Conservation (phyloP, 139 green algal species). For the Nannochloris sp. region DNA sequence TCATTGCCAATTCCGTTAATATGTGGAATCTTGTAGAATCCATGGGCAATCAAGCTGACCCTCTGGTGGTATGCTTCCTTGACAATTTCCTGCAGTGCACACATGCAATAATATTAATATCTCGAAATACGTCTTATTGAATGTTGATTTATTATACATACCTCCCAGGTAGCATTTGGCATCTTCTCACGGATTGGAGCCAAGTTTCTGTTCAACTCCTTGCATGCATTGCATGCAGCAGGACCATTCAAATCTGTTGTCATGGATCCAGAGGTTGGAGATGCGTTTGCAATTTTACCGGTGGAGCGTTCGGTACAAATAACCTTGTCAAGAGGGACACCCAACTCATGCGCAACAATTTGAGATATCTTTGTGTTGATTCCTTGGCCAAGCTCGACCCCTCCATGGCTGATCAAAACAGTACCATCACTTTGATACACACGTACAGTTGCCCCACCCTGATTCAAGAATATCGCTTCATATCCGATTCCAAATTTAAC, state of each 20-base stretch:
- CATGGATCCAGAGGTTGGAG: conserved; percentile 81
- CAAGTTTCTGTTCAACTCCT: conserved; percentile 71
- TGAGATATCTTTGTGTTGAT: conserved; percentile 95
- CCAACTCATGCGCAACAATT: conserved; percentile 68
- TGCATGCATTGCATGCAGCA: conserved; percentile 79
- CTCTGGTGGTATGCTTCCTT: conserved; percentile 74
- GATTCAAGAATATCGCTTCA: conserved; percentile 50
- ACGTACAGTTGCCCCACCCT: conserved; percentile 86
- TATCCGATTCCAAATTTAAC: conserved; percentile 98
- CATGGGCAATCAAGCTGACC: conserved; percentile 83
- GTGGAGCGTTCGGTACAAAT: conserved; percentile 91
- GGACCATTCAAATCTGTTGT: conserved; percentile 88
- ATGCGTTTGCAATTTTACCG: conserved; percentile 95
- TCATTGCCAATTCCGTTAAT: conserved; percentile 67
- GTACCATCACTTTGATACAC: conserved; percentile 79
- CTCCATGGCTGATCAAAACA: conserved; percentile 88
- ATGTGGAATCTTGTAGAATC: conserved; percentile 90
- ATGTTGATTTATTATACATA: too few species aligned
- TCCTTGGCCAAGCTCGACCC: conserved; percentile 97
- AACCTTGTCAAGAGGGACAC: conserved; percentile 64
- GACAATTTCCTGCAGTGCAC: conserved; percentile 39
- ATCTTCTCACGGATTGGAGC: conserved; percentile 33
- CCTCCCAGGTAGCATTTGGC: conserved; percentile 8
- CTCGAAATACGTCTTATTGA: too few species aligned
- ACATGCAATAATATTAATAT: too few species aligned